These are phyloP conservation scores for Aspergillus sparsus DNA, from an alignment of 495 filamentous ascomycete genomes.

Conservation along the genomic window DNA sequence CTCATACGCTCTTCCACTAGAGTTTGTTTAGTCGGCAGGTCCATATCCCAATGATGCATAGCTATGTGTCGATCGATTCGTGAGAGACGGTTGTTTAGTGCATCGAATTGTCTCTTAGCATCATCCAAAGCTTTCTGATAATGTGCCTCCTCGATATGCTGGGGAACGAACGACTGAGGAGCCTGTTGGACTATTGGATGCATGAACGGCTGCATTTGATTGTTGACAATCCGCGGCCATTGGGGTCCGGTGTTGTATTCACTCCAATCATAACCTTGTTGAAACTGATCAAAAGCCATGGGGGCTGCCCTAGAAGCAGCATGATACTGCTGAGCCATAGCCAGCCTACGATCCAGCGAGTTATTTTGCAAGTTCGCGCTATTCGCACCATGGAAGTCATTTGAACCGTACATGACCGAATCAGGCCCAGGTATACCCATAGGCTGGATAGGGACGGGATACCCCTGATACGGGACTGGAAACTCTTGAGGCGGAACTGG, in stretches of 20 bases:
- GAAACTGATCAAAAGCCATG: constrained; percentile 17
- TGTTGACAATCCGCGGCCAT: constrained; percentile 14
- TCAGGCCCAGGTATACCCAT: neutral
- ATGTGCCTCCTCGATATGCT: constrained; percentile 13
- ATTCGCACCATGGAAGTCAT: constrained; percentile 17
- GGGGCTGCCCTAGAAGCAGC: constrained; percentile 5
- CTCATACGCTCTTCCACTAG: constrained; percentile 39
- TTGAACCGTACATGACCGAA: constrained; percentile 3
- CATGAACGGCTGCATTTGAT: neutral
- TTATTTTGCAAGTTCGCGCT: constrained; percentile 12
- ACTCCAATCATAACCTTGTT: constrained; percentile 14
- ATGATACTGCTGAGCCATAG: constrained; percentile 13
- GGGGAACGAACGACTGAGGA: constrained; percentile 13
- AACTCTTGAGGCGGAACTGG: too few relatives aligned
- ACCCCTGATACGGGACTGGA: neutral
- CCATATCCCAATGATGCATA: constrained; percentile 40
- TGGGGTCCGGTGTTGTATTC: constrained; percentile 14
- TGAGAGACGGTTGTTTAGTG: constrained; percentile 34
- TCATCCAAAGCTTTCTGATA: constrained; percentile 27
- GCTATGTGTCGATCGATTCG: constrained; percentile 44
- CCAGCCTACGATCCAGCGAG: constrained; percentile 10
- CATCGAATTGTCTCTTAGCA: constrained; percentile 28
- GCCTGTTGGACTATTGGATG: too few relatives aligned
- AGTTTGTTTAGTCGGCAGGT: constrained; percentile 31
- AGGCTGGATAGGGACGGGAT: neutral